Base-by-base conservation (phyloP, 345 rosid species). In the Citrus glauca region DNA sequence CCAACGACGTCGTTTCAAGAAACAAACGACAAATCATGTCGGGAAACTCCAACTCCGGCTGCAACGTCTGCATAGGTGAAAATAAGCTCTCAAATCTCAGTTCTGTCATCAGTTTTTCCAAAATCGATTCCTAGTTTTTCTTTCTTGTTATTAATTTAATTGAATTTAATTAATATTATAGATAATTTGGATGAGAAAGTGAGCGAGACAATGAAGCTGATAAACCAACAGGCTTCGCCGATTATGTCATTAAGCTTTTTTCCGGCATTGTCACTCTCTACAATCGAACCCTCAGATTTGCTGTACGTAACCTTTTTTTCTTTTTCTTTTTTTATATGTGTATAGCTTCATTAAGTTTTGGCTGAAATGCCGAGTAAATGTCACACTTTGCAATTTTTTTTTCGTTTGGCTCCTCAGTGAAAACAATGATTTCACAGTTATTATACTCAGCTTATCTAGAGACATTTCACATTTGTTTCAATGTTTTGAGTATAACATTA, bases 151-250 rank as follows among this genome's bases (percentile, higher is more conserved):
- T 53, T 45, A 19, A 22, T 30, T 53, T 35, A 22, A n/a, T 60
- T 66, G 6, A 40, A 40, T 40, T 40, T 9, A 40, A 40, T 40
- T 40, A 9, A 40, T 40, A 27, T 73, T 35, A 2, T 81, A 90
- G 97, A 98, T 74, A 91, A 92, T 86, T 79, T 95, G 86, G 99
- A 93, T 57, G 99, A 93, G 78, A 87, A 85, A 81, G 98, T 95
- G 35, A 91, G 90, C 75, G 97, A 96, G 32, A 90, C 32, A 91
- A 89, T 72, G 97, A 94, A 78, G 83, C 27, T 25, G 27, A 25
- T 25, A 25, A 25, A 25, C 27, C 27, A 25, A 25, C 1, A 25
- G 27, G 27, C 27, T 25, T 92, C 82, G 99, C 99, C 0, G 91
- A 94, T 28, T 96, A 96, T 81, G 98, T 98, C 53, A 92, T 94